Evolutionary conservation across 768 basidiomycete genomes (phyloP).

Genomic region (Phlegmacium glaucopus): DNA sequence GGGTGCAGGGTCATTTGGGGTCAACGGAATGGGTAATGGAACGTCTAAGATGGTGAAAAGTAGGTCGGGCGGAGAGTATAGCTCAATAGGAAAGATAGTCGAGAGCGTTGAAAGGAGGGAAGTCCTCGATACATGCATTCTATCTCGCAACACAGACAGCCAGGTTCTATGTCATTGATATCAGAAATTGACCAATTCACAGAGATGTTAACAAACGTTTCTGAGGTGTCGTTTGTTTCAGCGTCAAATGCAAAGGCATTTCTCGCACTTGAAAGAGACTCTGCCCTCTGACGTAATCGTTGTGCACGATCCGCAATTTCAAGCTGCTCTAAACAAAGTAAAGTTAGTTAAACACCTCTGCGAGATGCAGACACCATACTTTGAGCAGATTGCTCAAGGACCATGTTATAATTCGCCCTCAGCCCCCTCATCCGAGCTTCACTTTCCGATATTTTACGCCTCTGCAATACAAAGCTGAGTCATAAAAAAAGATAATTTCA

Average conservation of each 20-base stretch:
- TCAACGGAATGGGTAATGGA: conserved; percentile 86
- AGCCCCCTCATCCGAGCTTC: conserved; percentile 52
- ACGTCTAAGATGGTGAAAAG: conserved; percentile 84
- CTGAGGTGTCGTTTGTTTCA: conserved; percentile 8
- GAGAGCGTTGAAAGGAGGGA: conserved; percentile 69
- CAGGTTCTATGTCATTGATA: neutral
- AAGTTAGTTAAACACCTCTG: neutral
- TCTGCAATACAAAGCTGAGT: conserved; percentile 36
- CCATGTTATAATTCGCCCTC: conserved; percentile 36
- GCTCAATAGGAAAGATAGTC: conserved; percentile 85
- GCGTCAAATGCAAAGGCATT: conserved; percentile 8
- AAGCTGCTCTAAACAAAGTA: conserved; percentile 23
- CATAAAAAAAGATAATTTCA: conserved; percentile 7
- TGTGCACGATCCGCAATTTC: conserved; percentile 26
- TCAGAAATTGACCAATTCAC: too few relatives aligned
- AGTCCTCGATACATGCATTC: conserved; percentile 43
- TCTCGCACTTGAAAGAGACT: conserved; percentile 13
- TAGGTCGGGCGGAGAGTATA: conserved; percentile 79
- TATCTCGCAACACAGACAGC: conserved; percentile 5
- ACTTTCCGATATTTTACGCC: conserved; percentile 66
- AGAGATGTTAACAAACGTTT: conserved; percentile 18
- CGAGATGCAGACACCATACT: conserved; percentile 30
- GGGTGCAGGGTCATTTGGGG: conserved; percentile 76
- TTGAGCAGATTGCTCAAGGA: conserved; percentile 40
- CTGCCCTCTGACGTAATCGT: conserved; percentile 14